Evolutionary conservation across 1,284 basidiomycete genomes (phyloP), one percentile per base, ranked within the genome.

Genomic region (Ceratobasidium sp.): DNA sequence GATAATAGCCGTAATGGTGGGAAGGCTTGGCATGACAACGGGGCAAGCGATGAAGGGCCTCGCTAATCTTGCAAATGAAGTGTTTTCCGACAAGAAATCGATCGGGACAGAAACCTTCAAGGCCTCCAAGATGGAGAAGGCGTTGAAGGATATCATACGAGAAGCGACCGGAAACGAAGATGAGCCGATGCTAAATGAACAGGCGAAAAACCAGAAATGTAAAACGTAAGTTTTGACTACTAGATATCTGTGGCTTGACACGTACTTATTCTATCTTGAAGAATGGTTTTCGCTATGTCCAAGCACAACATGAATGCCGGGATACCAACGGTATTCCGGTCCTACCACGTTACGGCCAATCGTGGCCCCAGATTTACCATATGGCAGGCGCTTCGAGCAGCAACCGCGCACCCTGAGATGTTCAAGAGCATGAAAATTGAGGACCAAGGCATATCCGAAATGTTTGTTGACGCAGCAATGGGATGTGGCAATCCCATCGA

Each of bases 401-500:
- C 71, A 4, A 73, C 46, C 7, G 78, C 78, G 5, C 55, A 66
- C 33, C 78, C 69, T 0, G 66, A 67, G 33, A 49, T 75, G 46
- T 79, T 79, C 71, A 63, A 68, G 13, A 67, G 63, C 53, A 42
- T 69, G 15, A 42, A 26, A 4, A 75, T 79, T 10, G 71, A 23
- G 23, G 44, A 58, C 13, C 44, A 55, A 0, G 46, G 49, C 1
- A 42, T 72, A 4, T 10, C 5, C 20, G 26, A 67, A 12, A n/a
- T 42, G 9, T 79, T 53, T 53, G 58, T 79, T 1, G 78, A 56
- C 55, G 71, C 46, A n/a, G 72, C 28, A n/a, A 33, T 79, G 49
- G 78, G 69, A 40, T 72, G 63, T 26, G 67, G 67, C 20, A 79
- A 79, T 26, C 71, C 78, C 13, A 49, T 63, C 13, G 70, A 63